A percentile compares a stretch with the other conserved stretches of the same genome.
Conservation (phyloP, 129 eudicot genomes). For the Gnaphalium uliginosum region DNA sequence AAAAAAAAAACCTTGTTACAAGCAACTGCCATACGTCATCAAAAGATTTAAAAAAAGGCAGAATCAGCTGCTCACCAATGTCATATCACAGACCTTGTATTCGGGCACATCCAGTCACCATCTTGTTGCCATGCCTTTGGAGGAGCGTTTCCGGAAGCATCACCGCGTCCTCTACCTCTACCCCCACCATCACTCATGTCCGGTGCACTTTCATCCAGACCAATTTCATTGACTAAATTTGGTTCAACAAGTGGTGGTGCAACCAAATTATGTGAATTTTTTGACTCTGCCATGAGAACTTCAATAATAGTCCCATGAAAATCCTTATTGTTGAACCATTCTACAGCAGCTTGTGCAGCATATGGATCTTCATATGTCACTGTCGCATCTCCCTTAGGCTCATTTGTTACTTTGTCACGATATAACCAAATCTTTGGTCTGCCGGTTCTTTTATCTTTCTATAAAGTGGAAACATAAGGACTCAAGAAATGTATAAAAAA, state of each 20-base stretch:
- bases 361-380: slow-evolving; percentile 97
- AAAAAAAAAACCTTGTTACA: background rate
- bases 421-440: slow-evolving; percentile 91
- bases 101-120: slow-evolving; percentile 97
- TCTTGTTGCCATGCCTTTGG: slow-evolving; percentile 97
- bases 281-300: slow-evolving; percentile 88
- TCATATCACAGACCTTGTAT: slow-evolving; percentile 99
- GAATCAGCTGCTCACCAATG: slow-evolving; percentile 99
- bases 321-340: slow-evolving; percentile 94
- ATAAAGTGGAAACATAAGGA: slow-evolving; percentile 1
- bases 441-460: slow-evolving; percentile 95
- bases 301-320: slow-evolving; percentile 80
- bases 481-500: background rate
- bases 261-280: slow-evolving; percentile 39
- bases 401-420: slow-evolving; percentile 80
- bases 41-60: slow-evolving; percentile 42
- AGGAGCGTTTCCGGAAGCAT: slow-evolving; percentile 54
- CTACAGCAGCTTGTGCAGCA: slow-evolving; percentile 99
- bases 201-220: slow-evolving; percentile 38
- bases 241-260: slow-evolving; percentile 48
- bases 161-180: slow-evolving; percentile 90
- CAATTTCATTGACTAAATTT: slow-evolving; percentile 38
- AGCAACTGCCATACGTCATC: background rate
- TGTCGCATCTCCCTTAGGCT: slow-evolving; percentile 98
- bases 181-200: slow-evolving; percentile 56